Evolutionary conservation across 148 eudicot species (phyloP).

Genomic region (Beta vulgaris): DNA sequence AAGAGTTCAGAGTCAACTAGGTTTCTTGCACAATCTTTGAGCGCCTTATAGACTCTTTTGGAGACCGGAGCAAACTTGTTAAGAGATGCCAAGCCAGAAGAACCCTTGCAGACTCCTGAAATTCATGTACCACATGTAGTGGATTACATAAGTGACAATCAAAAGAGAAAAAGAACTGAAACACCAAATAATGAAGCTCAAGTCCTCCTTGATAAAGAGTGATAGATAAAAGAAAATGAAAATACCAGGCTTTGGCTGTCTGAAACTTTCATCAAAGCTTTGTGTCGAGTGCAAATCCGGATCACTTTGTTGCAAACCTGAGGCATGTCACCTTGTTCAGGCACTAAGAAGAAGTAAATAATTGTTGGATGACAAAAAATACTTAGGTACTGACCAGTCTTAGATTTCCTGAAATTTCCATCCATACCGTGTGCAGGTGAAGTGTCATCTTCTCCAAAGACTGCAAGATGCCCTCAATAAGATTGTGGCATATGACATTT

Average conservation of each 20-base stretch:
- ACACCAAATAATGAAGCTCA: background rate
- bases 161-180: background rate
- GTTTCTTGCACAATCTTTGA: conserved; percentile 53
- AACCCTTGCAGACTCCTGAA: conserved; percentile 46
- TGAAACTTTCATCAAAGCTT: conserved; percentile 43
- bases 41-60: conserved; percentile 44
- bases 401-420: conserved; percentile 48
- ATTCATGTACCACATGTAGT: conserved; percentile 5
- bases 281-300: conserved; percentile 32
- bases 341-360: conserved; percentile 8
- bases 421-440: conserved; percentile 39
- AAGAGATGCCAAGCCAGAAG: conserved; percentile 42
- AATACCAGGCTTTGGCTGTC: conserved; percentile 45
- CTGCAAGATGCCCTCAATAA: conserved; percentile 27
- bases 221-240: background rate
- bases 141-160: background rate
- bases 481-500: background rate
- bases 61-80: conserved; percentile 52
- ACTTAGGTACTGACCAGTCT: conserved; percentile 30
- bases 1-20: conserved; percentile 54
- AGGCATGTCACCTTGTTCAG: conserved; percentile 20
- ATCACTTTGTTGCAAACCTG: conserved; percentile 42
- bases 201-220: background rate
- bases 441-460: conserved; percentile 36
- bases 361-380: background rate